A percentile compares a stretch with the other conserved stretches of the same genome.
phyloP scores from a whole-genome alignment of 2,329 filamentous ascomycete genomes.

The Pestalotiopsis sp. region DNA sequence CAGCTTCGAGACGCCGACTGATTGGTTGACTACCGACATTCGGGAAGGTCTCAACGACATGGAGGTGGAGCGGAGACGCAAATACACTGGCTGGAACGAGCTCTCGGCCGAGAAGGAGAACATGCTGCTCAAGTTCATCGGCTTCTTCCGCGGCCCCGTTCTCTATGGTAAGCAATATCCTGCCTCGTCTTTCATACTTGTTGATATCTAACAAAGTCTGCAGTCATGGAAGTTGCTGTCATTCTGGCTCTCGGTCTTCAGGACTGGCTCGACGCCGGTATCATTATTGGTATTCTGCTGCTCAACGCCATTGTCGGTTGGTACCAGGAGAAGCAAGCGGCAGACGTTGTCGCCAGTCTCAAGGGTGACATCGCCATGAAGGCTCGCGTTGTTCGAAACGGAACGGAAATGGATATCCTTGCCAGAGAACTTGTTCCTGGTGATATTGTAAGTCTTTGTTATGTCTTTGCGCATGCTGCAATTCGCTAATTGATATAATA shows the following conservation, averaged over 20 bases:
- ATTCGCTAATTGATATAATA: slow-evolving; percentile 27
- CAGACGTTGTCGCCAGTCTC: slow-evolving; percentile 70
- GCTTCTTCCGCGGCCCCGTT: slow-evolving; percentile 77
- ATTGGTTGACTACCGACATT: slow-evolving; percentile 72
- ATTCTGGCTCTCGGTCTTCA: slow-evolving; percentile 71
- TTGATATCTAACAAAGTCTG: slow-evolving; percentile 14
- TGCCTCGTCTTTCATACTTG: not conserved
- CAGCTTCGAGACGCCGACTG: slow-evolving; percentile 57
- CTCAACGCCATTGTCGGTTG: slow-evolving; percentile 75
- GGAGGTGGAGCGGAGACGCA: slow-evolving; percentile 67
- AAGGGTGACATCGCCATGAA: slow-evolving; percentile 79
- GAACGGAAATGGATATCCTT: slow-evolving; percentile 66
- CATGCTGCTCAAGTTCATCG: slow-evolving; percentile 73
- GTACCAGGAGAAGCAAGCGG: slow-evolving; percentile 79
- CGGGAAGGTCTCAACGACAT: slow-evolving; percentile 59
- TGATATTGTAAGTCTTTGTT: slow-evolving; percentile 61
- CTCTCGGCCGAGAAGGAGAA: slow-evolving; percentile 75
- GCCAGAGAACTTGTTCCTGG: slow-evolving; percentile 72
- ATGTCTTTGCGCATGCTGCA: not conserved
- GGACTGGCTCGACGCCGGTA: slow-evolving; percentile 75
- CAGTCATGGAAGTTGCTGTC: slow-evolving; percentile 75
- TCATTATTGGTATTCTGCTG: slow-evolving; percentile 73
- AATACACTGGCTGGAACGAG: slow-evolving; percentile 72
- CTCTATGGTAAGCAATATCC: slow-evolving; percentile 64
- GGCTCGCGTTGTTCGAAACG: slow-evolving; percentile 67